Base-by-base conservation (phyloP, 1,284 basidiomycete species). In the Austroboletus novae-zelandiae region DNA sequence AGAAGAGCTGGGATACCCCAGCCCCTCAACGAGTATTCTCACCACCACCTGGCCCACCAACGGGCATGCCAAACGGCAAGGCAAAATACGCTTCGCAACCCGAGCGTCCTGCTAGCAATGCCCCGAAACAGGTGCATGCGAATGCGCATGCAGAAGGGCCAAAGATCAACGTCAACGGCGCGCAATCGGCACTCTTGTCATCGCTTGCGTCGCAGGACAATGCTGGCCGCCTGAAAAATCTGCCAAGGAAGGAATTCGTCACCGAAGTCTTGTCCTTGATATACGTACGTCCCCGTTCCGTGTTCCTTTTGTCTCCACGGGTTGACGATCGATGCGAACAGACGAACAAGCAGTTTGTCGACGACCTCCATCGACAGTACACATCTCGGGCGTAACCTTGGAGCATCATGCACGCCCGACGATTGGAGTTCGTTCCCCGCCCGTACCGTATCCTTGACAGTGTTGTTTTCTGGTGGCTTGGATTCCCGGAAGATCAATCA, bases 201-300 rank as follows among this genome's bases (percentile, higher is more conserved):
- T 56, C 65, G 29, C 52, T 72, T 23, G 44, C 55, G 3, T 52
- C 47, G 5, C 61, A 61, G 45, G 52, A 59, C 7, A 25, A 43
- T 29, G 11, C 40, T 14, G 55, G 43, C 61, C 61, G 45, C 45
- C 37, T 66, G 48, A 57, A 44, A 46, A 43, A 31, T 41, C 55
- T 81, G 54, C 74, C 75, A 48, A 76, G 75, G 61, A 84, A 80
- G 46, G 81, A 81, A 41, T 91, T 91, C 64, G 75, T 89, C 31
- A 71, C 74, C 47, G 81, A 88, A 62, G 69, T 91, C 47, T 66
- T 88, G 59, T 80, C 77, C 25, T 71, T 90, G 58, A 79, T 90
- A 50, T 82, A 88, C 65, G 86, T 90, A 50, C 62, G 84, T 76
- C 31, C 25, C 5, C 5, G 8, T 30, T 41, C 42, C 17, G 4